These are phyloP conservation scores for Paramecium biaurelia DNA, from an alignment of 73 alveolate species.

Conservation along the genomic window DNA sequence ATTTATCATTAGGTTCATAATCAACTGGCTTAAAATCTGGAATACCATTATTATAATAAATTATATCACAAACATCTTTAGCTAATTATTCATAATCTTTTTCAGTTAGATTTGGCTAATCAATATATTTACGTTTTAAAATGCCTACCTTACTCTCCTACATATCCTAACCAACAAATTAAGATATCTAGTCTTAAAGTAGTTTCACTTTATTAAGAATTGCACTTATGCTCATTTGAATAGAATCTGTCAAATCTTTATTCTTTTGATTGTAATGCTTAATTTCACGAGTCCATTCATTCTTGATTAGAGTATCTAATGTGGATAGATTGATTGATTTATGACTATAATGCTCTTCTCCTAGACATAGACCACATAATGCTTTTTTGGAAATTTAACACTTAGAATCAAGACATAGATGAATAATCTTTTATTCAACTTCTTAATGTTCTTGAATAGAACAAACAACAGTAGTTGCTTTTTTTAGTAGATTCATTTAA, in stretches of 20 bases:
- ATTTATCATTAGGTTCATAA: not conserved
- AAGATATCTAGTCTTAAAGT: not conserved
- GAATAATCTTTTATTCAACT: not conserved
- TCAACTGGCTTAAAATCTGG: not conserved
- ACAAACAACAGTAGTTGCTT: not conserved
- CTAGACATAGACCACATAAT: not conserved
- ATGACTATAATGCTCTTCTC: not conserved
- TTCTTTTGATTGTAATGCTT: not conserved
- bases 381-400: constrained; percentile 3
- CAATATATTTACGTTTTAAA: not conserved
- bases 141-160: not conserved
- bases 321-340: not conserved
- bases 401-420: not conserved
- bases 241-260: constrained; percentile 13
- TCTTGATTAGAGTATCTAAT: not conserved
- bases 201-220: not conserved
- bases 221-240: not conserved
- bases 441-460: not conserved
- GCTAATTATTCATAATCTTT: constrained; percentile 13
- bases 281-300: not conserved
- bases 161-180: not conserved
- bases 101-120: not conserved
- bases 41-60: not conserved
- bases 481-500: constrained; percentile 1
- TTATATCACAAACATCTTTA: not conserved